Percentiles rank a stretch among this genome's conserved stretches.
Evolutionary conservation across 2,329 filamentous ascomycete genomes (phyloP).

Genomic region (Beauveria australis): DNA sequence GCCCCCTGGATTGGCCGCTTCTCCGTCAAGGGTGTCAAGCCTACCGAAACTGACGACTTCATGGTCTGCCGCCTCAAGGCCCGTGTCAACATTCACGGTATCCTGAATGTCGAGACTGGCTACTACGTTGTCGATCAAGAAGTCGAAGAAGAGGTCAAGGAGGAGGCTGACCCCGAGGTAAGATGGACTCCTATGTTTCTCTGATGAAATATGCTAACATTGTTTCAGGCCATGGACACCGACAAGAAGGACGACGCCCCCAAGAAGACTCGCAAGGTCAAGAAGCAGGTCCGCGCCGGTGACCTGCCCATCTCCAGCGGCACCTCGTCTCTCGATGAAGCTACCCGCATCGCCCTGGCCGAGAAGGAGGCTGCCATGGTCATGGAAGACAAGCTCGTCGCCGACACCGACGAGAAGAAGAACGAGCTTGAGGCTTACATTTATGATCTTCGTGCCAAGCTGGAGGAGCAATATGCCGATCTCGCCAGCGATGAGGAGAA

Average conservation of each 20-base stretch:
- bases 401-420: constrained; percentile 98
- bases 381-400: constrained; percentile 97
- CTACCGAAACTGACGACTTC: constrained; percentile 88
- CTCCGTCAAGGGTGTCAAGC: constrained; percentile 95
- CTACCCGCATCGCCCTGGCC: constrained; percentile 54
- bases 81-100: constrained; percentile 88
- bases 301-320: constrained; percentile 81
- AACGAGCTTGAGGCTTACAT: constrained; percentile 98
- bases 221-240: constrained; percentile 70
- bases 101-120: constrained; percentile 91
- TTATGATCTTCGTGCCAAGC: constrained; percentile 92
- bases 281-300: constrained; percentile 98
- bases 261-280: constrained; percentile 93
- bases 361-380: constrained; percentile 89
- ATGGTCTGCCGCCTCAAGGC: constrained; percentile 99
- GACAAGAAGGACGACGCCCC: constrained; percentile 59
- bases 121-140: constrained; percentile 98
- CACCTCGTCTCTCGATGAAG: constrained; percentile 68
- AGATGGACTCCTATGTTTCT: constrained; percentile 31
- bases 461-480: constrained; percentile 83
- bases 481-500: constrained; percentile 92
- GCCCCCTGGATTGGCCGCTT: constrained; percentile 96
- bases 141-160: constrained; percentile 84
- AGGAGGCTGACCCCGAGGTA: constrained; percentile 63
- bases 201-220: constrained; percentile 19